phyloP scores from a whole-genome alignment of 2,329 filamentous ascomycete genomes.

The Venturia asperata region DNA sequence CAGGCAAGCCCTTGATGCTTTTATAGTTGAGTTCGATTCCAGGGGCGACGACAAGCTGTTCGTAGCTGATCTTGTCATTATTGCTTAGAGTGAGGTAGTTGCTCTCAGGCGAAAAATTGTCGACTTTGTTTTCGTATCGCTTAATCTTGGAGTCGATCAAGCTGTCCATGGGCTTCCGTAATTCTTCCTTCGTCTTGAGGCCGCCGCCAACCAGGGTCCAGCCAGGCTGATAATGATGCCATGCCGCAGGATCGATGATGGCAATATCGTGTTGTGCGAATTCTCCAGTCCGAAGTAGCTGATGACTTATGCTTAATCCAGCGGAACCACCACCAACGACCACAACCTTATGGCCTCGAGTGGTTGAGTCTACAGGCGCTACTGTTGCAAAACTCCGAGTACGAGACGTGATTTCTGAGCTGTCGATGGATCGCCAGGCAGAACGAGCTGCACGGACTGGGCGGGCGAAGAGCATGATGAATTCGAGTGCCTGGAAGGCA shows the following conservation, averaged over 20 bases:
- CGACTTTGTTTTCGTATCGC: constrained; percentile 50
- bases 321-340: constrained; percentile 61
- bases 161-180: constrained; percentile 44
- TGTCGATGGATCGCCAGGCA: not conserved
- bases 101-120: constrained; percentile 47
- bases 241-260: constrained; percentile 54
- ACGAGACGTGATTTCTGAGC: no score
- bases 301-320: constrained; percentile 59
- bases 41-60: constrained; percentile 58
- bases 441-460: not conserved
- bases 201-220: constrained; percentile 64
- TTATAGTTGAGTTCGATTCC: constrained; percentile 30
- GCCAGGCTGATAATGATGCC: constrained; percentile 62
- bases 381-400: not conserved
- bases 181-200: constrained; percentile 54
- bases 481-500: not conserved
- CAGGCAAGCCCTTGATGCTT: constrained; percentile 30
- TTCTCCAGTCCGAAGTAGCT: constrained; percentile 54
- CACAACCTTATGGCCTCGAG: constrained; percentile 54
- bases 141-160: constrained; percentile 55
- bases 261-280: constrained; percentile 56
- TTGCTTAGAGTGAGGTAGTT: constrained; percentile 50
- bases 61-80: constrained; percentile 52
- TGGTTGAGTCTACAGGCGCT: constrained; percentile 27
- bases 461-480: not conserved